Percentiles rank a stretch among this genome's conserved stretches.
Conservation (phyloP, 257 asterid genomes). For the Salvia hispanica region DNA sequence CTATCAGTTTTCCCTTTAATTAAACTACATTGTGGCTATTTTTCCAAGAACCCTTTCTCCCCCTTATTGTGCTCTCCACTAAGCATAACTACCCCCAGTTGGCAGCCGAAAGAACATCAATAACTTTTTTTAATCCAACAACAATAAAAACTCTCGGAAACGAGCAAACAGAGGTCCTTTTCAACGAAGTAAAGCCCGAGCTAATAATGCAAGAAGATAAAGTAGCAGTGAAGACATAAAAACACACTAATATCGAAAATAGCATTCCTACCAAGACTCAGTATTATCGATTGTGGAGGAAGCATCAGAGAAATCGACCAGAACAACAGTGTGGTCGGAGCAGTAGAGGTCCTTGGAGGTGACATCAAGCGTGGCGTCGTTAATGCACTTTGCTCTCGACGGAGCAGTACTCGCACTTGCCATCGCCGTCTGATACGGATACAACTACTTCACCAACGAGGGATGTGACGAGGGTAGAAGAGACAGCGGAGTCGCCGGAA, state of each 20-base stretch:
- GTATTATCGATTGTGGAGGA: constrained; percentile 47
- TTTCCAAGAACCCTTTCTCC: neutral
- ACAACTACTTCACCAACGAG: too few species aligned
- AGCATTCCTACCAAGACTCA: constrained; percentile 46
- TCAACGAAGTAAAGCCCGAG: neutral
- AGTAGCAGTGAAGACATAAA: neutral
- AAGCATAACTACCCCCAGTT: neutral
- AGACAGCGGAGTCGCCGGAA: too few species aligned
- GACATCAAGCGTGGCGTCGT: constrained; percentile 85
- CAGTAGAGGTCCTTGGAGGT: constrained; percentile 85
- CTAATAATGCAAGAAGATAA: neutral
- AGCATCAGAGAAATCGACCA: constrained; percentile 75
- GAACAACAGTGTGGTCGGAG: constrained; percentile 86
- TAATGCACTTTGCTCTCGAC: constrained; percentile 86
- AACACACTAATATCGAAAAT: neutral
- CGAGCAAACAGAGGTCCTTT: neutral
- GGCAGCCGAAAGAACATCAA: neutral
- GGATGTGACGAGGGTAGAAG: too few species aligned
- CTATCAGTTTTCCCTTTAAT: constrained; percentile 20
- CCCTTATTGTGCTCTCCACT: constrained; percentile 3
- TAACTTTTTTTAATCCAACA: neutral
- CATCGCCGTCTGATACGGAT: constrained; percentile 99
- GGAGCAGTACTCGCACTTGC: constrained; percentile 94
- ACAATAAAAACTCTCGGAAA: neutral
- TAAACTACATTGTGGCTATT: neutral